These are phyloP conservation scores for Alternaria alternata DNA, from an alignment of 2,329 filamentous ascomycete genomes.

Conservation along the genomic window DNA sequence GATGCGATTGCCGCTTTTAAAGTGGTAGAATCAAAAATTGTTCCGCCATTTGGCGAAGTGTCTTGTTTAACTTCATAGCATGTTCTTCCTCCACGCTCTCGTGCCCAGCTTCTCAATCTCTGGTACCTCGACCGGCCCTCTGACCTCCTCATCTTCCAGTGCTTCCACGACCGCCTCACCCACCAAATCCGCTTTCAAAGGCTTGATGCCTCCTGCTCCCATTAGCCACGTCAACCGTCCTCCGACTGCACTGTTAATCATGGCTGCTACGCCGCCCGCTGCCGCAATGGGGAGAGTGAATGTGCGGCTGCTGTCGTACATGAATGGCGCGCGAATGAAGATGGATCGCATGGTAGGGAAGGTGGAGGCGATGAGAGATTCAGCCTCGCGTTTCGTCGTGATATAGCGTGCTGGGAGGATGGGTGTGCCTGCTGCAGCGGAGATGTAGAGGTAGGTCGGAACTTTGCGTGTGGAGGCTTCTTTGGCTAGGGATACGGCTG, in stretches of 20 bases:
- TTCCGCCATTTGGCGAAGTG: background rate
- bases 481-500: conserved; percentile 80
- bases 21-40: background rate
- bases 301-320: conserved; percentile 84
- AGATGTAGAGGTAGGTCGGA: conserved; percentile 83
- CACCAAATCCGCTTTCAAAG: conserved; percentile 84
- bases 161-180: conserved; percentile 91
- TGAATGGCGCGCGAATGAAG: conserved; percentile 84
- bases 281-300: conserved; percentile 87
- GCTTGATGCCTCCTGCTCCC: conserved; percentile 84
- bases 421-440: conserved; percentile 84
- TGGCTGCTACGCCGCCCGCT: conserved; percentile 74
- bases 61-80: conserved; percentile 68
- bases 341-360: conserved; percentile 80
- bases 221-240: conserved; percentile 79
- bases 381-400: conserved; percentile 88
- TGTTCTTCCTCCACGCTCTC: conserved; percentile 86
- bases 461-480: conserved; percentile 73
- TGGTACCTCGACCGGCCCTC: conserved; percentile 78
- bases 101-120: conserved; percentile 83
- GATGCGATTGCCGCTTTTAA: background rate
- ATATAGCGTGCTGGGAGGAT: conserved; percentile 87
- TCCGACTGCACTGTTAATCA: conserved; percentile 80
- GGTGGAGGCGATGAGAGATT: conserved; percentile 73
- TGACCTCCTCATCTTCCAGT: conserved; percentile 74